A percentile compares a stretch with the other conserved stretches of the same genome.
Evolutionary conservation across 2,329 filamentous ascomycete genomes (phyloP).

Genomic region (Drechslerella stenobrocha): DNA sequence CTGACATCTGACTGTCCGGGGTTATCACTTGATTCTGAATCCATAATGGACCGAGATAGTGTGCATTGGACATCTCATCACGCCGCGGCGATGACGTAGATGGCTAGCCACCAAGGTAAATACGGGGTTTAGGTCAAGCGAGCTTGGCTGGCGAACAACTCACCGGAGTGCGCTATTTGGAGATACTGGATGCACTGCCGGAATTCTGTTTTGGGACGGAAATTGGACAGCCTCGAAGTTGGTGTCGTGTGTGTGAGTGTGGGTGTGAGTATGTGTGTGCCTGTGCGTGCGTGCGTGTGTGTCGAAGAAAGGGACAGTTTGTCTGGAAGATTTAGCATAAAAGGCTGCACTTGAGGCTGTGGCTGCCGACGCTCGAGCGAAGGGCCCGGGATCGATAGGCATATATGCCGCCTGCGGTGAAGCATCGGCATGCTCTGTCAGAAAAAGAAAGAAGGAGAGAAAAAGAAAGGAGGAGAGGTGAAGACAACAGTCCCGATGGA

Average conservation of each 20-base stretch:
- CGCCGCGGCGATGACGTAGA: constrained; percentile 41
- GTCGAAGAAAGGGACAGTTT: constrained; percentile 1
- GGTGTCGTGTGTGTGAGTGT: too few species aligned
- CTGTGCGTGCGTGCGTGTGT: too few species aligned
- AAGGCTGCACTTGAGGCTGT: background rate
- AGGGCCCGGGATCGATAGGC: background rate
- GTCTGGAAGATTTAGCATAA: background rate
- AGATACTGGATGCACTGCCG: too few species aligned
- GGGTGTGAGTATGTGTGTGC: too few species aligned
- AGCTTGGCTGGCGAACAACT: constrained; percentile 1
- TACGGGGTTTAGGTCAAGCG: constrained; percentile 15
- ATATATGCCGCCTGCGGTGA: too few species aligned
- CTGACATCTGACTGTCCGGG: too few species aligned
- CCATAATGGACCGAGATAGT: constrained; percentile 3
- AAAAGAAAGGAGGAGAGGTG: background rate
- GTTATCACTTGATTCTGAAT: background rate
- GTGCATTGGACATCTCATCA: constrained; percentile 46
- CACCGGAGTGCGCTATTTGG: too few species aligned
- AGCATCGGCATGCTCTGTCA: too few species aligned
- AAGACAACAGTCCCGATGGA: constrained; percentile 40
- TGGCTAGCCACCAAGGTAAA: constrained; percentile 1
- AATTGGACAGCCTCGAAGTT: too few species aligned
- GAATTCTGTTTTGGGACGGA: too few species aligned
- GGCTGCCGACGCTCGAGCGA: background rate
- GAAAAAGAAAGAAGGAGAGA: background rate